Evolutionary conservation across 2,329 filamentous ascomycete species (phyloP).

Genomic region (Cladosporium oxysporum): DNA sequence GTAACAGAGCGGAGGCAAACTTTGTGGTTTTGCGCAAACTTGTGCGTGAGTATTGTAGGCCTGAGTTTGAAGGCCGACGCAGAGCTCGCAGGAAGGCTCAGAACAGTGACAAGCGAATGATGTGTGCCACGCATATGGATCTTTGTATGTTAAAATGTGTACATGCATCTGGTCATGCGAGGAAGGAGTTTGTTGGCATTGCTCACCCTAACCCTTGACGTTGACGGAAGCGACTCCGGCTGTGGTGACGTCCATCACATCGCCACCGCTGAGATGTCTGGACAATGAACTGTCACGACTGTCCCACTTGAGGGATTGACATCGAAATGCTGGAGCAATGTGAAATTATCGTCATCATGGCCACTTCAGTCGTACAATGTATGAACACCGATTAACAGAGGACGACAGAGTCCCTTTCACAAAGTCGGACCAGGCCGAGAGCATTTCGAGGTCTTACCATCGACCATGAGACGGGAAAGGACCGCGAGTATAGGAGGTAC

Average conservation of each 20-base stretch:
- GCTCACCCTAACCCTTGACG: not conserved
- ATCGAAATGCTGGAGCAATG: not conserved
- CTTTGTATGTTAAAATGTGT: too few relatives aligned
- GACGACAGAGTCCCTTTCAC: not conserved
- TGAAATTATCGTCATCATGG: not conserved
- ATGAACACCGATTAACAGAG: not conserved
- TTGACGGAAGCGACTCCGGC: not conserved
- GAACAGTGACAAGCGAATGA: too few relatives aligned
- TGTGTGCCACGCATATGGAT: too few relatives aligned
- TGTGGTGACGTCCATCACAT: not conserved
- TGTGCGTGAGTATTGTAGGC: too few relatives aligned
- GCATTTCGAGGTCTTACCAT: not conserved
- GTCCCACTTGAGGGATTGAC: not conserved
- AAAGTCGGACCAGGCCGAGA: not conserved
- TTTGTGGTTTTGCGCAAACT: too few relatives aligned
- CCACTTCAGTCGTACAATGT: not conserved
- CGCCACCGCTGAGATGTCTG: not conserved
- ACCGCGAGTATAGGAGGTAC: not conserved
- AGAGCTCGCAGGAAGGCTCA: too few relatives aligned
- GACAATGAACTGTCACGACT: not conserved
- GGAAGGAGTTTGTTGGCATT: too few relatives aligned
- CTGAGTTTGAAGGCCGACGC: too few relatives aligned
- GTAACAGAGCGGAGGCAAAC: too few relatives aligned
- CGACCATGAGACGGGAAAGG: not conserved
- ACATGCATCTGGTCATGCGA: too few relatives aligned